Conservation (phyloP, 345 rosid species). For the Euphorbia peplus region DNA sequence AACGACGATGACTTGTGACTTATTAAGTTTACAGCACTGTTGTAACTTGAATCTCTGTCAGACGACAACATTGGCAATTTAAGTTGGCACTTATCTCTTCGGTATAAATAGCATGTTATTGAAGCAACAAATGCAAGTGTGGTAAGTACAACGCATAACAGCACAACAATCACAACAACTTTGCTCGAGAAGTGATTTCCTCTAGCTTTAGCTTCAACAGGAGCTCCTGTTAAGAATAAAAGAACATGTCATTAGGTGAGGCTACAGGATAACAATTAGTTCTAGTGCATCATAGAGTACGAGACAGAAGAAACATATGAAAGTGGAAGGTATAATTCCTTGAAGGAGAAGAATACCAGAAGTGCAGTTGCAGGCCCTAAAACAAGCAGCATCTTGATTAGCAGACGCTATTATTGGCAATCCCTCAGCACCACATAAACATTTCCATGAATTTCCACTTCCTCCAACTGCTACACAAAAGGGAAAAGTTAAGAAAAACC, state of each 20-base stretch:
- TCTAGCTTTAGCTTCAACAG: constrained; percentile 30
- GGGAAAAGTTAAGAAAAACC: constrained; percentile 12
- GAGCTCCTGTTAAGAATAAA: constrained; percentile 47
- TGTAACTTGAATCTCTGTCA: constrained; percentile 71
- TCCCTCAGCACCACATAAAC: constrained; percentile 65
- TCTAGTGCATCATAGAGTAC: background rate
- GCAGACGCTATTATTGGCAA: constrained; percentile 58
- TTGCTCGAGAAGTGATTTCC: constrained; percentile 50
- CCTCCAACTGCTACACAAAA: constrained; percentile 34
- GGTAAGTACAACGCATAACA: constrained; percentile 58
- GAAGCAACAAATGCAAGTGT: constrained; percentile 70
- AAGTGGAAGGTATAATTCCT: too few relatives aligned
- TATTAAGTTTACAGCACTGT: constrained; percentile 73
- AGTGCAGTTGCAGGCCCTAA: constrained; percentile 83
- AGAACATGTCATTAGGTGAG: constrained; percentile 20
- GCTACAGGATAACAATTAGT: constrained; percentile 8
- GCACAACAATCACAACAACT: constrained; percentile 49
- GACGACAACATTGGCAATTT: constrained; percentile 49
- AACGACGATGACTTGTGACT: constrained; percentile 45
- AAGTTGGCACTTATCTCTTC: constrained; percentile 44
- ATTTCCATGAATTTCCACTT: constrained; percentile 55
- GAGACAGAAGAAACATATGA: background rate
- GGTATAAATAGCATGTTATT: constrained; percentile 47
- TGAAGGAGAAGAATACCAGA: constrained; percentile 50
- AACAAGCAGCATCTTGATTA: constrained; percentile 52